Evolutionary conservation across 2,329 filamentous ascomycete genomes (phyloP), one percentile per base, ranked within the genome.

Genomic region (Ascochyta koolunga): DNA sequence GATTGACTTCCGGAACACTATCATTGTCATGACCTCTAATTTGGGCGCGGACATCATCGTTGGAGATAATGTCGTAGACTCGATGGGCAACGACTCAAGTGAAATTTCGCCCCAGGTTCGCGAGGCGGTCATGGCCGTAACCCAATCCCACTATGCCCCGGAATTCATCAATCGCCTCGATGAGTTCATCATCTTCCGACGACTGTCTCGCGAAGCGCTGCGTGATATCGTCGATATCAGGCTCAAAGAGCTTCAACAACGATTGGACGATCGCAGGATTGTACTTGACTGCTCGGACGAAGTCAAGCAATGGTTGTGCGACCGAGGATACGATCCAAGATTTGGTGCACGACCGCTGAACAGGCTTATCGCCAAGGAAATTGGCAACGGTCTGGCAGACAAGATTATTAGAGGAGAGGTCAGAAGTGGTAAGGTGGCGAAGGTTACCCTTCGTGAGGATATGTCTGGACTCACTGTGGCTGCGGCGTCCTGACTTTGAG

Each of bases 131-230:
- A 92, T 98, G 87, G 90, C 96, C 67, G 87, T 96, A 15, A 93
- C 98, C 1, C 82, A 88, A 16, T 76, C 81, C 8, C 77, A 82
- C 1, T 88, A 97, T 71, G 87, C 93, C 5, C 95, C 95, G 3
- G 95, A 98, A 73, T 99, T 98, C 81, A 83, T 98, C 60, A 98
- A 99, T 78, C 86, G 95, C 18, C 91, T 98, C 59, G 93, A 98
- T 75, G 93, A 96, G 57, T 97, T 98, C 78, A 97, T 98, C 73
- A 80, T 98, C 69, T 98, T 98, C 82, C 93, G 93, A 77, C 86
- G 93, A 8, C 83, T 98, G 2, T 90, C 91, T 0, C 83, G 83
- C 25, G 80, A 82, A 16, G 93, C 93, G 15, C 83, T 98, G 51
- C 84, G 91, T 25, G 93, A 96, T 69, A 98, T 98, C 60, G 92